These are phyloP conservation scores for Fusarium xyrophilum DNA, from an alignment of 2,329 filamentous ascomycete genomes.

Conservation along the genomic window DNA sequence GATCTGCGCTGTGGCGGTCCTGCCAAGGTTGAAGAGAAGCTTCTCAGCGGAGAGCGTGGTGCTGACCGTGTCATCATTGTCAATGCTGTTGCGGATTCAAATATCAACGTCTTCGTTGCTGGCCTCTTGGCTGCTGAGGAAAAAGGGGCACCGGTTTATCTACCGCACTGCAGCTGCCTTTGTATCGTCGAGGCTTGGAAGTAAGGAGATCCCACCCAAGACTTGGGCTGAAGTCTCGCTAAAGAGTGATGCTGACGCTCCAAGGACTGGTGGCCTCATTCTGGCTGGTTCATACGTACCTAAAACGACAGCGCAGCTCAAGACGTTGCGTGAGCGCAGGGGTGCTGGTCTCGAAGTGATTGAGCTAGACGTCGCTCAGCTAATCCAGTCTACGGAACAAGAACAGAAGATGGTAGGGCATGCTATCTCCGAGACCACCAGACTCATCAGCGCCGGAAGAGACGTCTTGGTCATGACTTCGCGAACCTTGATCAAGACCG, in stretches of 20 bases:
- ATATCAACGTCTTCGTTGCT: slow-evolving; percentile 62
- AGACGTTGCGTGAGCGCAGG: not conserved
- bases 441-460: not conserved
- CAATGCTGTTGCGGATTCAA: slow-evolving; percentile 59
- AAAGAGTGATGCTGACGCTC: fast-evolving
- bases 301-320: not conserved
- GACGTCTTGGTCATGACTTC: not conserved
- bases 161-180: slow-evolving; percentile 52
- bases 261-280: not conserved
- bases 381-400: fast-evolving
- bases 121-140: slow-evolving; percentile 51
- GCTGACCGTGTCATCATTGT: slow-evolving; percentile 51
- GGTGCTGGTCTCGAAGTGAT: not conserved
- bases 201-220: slow-evolving; percentile 57
- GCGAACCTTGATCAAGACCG: not conserved
- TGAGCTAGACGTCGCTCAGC: not conserved
- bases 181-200: slow-evolving; percentile 57
- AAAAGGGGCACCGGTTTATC: slow-evolving; percentile 43
- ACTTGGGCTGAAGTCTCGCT: slow-evolving; percentile 36
- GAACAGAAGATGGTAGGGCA: not conserved
- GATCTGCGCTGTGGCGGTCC: not conserved
- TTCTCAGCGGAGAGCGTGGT: fast-evolving
- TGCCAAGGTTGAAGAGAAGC: not conserved
- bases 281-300: not conserved
- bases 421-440: not conserved